Evolutionary conservation across 495 filamentous ascomycete genomes (phyloP), one percentile per base, ranked within the genome.

Genomic region (Evansstolkia leycettana): DNA sequence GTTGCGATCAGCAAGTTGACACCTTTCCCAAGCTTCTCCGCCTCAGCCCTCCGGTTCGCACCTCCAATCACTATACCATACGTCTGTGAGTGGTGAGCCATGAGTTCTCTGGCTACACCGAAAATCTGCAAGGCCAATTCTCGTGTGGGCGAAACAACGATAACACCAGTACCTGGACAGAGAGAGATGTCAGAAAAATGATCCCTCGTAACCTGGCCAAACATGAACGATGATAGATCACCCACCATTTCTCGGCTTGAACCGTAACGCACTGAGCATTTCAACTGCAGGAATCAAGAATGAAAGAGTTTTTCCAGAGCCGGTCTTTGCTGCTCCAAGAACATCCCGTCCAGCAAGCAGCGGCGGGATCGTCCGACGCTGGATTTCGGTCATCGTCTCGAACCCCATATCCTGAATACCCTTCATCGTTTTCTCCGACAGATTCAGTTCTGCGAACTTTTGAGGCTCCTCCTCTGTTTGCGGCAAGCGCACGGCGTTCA

Each of bases 61-160:
- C 92, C 92, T 39, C 90, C 90, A 46, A 98, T 98, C 23, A 92
- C 80, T 34, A 96, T 94, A 34, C 89, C 92, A 41, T 85, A 86
- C 8, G 90, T 98, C 52, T 98, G 90, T 7, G 83, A 88, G 54
- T 86, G 82, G 43, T 79, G 70, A 31, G 72, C 76, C 74, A 95
- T 82, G 11, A 98, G 70, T 52, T 98, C 89, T 41, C 89, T 71
- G 3, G 88, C 90, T 14, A 96, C 88, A 36, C 85, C 86, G 50
- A 94, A 96, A 15, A 96, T 98, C 56, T 98, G 90, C 11, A 98
- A 69, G 0, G 90, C 90, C 30, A 98, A 64, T 48, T 98, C 90
- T 48, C 90, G 76, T 13, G 60, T 64, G 25, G 58, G 62, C 27
- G 55, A 62, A 15, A 96, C 82, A 2, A 94, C 73, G 31, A 93